Evolutionary conservation across 345 rosid species (phyloP).

Genomic region (Salix suchowensis): DNA sequence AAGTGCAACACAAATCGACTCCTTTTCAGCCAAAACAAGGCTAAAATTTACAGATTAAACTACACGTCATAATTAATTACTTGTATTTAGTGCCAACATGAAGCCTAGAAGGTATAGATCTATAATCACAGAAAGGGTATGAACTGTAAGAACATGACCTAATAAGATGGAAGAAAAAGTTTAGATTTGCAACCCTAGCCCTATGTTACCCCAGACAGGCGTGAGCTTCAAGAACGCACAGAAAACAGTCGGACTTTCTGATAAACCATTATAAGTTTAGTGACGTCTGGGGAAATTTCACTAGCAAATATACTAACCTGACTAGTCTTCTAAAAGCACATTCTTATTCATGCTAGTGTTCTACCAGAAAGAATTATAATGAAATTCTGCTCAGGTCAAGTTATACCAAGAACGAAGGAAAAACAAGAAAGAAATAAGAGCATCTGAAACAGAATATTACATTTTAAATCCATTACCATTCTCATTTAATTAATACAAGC

Average conservation of each 20-base stretch:
- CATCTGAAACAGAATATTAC: no score
- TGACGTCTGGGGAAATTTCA: background rate
- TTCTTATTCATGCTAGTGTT: background rate
- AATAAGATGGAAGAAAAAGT: background rate
- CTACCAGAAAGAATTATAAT: background rate
- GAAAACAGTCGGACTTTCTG: background rate
- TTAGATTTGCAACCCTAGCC: background rate
- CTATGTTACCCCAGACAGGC: background rate
- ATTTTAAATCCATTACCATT: background rate
- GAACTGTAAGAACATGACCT: background rate
- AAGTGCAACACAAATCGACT: constrained; percentile 19
- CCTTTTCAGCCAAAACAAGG: background rate
- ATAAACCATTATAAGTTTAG: background rate
- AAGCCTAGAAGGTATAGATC: background rate
- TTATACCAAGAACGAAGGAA: background rate
- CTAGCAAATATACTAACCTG: background rate
- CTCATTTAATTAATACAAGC: background rate
- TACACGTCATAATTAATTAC: background rate
- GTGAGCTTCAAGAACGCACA: background rate
- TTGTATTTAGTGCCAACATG: background rate
- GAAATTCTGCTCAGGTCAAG: no score
- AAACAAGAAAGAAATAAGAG: background rate
- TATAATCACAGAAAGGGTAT: background rate
- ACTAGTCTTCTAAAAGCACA: background rate
- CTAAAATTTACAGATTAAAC: background rate